Evolutionary conservation across 2,329 filamentous ascomycete species (phyloP).

Genomic region (Lasiodiplodia sp.): DNA sequence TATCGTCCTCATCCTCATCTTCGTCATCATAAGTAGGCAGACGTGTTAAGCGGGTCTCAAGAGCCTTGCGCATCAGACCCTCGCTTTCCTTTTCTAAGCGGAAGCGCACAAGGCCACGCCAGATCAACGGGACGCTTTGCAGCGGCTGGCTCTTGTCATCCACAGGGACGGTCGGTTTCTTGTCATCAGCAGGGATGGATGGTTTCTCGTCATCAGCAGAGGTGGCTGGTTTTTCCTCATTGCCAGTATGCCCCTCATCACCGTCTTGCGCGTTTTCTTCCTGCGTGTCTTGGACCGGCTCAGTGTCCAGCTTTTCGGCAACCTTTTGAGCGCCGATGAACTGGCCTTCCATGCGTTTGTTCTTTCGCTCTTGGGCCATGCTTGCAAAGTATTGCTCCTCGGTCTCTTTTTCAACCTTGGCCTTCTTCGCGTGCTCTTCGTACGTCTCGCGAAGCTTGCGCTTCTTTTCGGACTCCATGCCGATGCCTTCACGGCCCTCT

Average conservation of each 20-base stretch:
- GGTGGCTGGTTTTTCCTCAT: constrained; percentile 32
- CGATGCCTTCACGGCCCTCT: constrained; percentile 82
- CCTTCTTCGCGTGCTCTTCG: constrained; percentile 42
- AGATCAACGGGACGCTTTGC: constrained; percentile 77
- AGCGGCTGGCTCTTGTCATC: constrained; percentile 59
- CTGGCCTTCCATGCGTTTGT: constrained; percentile 66
- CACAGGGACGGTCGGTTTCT: constrained; percentile 30
- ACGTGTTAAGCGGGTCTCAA: constrained; percentile 69
- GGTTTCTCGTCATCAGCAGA: constrained; percentile 28
- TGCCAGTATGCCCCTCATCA: constrained; percentile 29
- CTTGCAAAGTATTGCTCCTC: constrained; percentile 46
- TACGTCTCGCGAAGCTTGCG: constrained; percentile 63
- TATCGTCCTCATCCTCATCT: constrained; percentile 76
- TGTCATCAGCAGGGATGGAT: not conserved
- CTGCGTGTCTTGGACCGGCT: constrained; percentile 46
- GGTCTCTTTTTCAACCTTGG: constrained; percentile 56
- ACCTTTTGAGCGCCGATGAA: constrained; percentile 82
- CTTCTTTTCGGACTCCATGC: constrained; percentile 80
- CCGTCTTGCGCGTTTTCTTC: too few relatives aligned
- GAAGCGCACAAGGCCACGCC: constrained; percentile 75
- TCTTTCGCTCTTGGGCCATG: constrained; percentile 44
- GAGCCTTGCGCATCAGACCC: constrained; percentile 67
- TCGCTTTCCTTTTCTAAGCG: constrained; percentile 76
- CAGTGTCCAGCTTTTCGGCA: constrained; percentile 76
- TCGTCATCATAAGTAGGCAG: constrained; percentile 73